Conservation (phyloP, 2,329 filamentous ascomycete genomes). For the Chrysoporthe austroafricana region DNA sequence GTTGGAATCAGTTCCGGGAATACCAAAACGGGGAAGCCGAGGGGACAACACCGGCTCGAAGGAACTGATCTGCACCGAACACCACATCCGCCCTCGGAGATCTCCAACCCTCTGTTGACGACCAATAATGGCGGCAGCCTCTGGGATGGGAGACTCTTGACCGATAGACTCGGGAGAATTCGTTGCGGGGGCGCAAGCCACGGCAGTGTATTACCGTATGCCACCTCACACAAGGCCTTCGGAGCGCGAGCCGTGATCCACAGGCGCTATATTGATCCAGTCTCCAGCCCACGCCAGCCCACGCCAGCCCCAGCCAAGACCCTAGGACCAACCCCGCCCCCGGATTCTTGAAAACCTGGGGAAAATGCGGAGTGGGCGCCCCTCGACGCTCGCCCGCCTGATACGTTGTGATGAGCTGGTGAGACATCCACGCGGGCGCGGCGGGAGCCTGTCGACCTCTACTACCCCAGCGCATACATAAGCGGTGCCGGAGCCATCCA, state of each 20-base stretch:
- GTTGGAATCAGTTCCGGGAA: not conserved
- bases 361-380: conserved; percentile 5
- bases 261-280: not conserved
- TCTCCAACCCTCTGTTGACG: not conserved
- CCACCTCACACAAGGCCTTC: too few relatives aligned
- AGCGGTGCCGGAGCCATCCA: not conserved
- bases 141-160: too few relatives aligned
- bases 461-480: not conserved
- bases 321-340: not conserved
- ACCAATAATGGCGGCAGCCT: too few relatives aligned
- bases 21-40: not conserved
- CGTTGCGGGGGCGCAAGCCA: too few relatives aligned
- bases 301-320: not conserved
- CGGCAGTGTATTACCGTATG: too few relatives aligned
- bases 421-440: not conserved
- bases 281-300: not conserved
- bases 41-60: not conserved
- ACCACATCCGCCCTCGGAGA: not conserved
- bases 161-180: too few relatives aligned
- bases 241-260: not conserved
- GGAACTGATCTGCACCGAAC: not conserved
- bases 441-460: not conserved
- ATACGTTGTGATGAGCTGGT: not conserved
- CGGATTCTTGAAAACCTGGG: conserved; percentile 2
- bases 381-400: not conserved